phyloP scores from a whole-genome alignment of 1,284 basidiomycete species.

The Cutaneotrichosporon cutaneum region DNA sequence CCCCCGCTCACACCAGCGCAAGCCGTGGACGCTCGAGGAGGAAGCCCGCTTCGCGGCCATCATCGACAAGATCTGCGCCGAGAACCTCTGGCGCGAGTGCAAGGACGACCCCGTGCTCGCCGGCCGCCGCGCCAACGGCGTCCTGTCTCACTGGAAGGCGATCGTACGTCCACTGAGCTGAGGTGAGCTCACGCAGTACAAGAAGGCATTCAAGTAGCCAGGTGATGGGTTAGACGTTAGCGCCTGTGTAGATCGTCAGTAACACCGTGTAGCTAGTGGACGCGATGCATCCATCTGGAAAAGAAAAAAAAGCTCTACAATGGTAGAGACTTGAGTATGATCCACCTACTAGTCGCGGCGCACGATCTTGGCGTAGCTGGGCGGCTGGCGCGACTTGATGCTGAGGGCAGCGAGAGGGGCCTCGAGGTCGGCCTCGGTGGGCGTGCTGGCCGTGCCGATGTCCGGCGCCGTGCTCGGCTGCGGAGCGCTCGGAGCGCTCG shows the following conservation, averaged over 20 bases:
- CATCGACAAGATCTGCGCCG: slow-evolving; percentile 2
- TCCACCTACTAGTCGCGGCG: slow-evolving; percentile 33
- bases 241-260: too few species aligned
- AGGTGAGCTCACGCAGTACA: slow-evolving; percentile 4
- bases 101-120: slow-evolving; percentile 1
- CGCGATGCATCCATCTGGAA: slow-evolving; percentile 3
- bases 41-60: background rate
- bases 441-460: background rate
- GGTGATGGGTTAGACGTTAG: too few species aligned
- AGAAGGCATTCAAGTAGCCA: background rate
- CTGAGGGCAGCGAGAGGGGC: slow-evolving; percentile 41
- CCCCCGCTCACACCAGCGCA: slow-evolving; percentile 1
- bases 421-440: slow-evolving; percentile 38
- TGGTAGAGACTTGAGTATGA: background rate
- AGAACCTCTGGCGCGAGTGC: slow-evolving; percentile 5
- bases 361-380: slow-evolving; percentile 50
- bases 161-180: background rate
- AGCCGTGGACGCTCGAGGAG: background rate
- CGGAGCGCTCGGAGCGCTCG: slow-evolving; percentile 17
- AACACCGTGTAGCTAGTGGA: background rate
- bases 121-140: background rate
- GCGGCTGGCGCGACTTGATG: slow-evolving; percentile 27
- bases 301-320: slow-evolving; percentile 1
- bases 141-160: slow-evolving; percentile 3
- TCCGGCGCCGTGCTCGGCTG: background rate